Evolutionary conservation across 768 basidiomycete species (phyloP), one percentile per base, ranked within the genome.

Genomic region (Phaeotremella skinneri): DNA sequence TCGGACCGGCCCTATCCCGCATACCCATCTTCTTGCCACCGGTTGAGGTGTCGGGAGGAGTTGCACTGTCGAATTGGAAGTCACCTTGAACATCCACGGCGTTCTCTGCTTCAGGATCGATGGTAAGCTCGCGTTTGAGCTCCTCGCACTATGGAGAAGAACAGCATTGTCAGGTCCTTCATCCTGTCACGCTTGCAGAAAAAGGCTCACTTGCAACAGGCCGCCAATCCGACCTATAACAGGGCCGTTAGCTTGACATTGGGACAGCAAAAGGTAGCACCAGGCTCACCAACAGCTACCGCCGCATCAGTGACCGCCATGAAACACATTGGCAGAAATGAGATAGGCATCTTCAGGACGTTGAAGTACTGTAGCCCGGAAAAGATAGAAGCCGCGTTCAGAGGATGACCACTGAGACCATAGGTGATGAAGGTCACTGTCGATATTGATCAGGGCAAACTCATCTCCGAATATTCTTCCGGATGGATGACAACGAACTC

Each of bases 341-440:
- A 41, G 9, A 78, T 62, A 0, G 77, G 77, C 4, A 52, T 37
- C 32, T 67, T 62, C 43, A 77, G 64, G 21, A 77, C 64, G 58
- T 85, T 85, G 78, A 85, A 85, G 27, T 84, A 75, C 59, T 85
- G 84, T 21, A 86, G 72, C 4, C 82, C 81, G 3, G 80, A 77
- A 70, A 86, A 86, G 50, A 86, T 82, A 53, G 79, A 76, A 0
- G 84, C 82, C 2, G 84, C 73, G 58, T 82, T 80, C 29, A 86
- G 79, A 5, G 76, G 67, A 57, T 86, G 84, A 7, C 83, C 83
- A 29, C 78, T 82, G 17, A 87, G 72, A 1, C 81, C 79, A 65
- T 87, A 88, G 0, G 85, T 85, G 61, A 88, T 83, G 83, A 87
- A 70, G 1, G 74, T 66, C 32, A 76, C 71, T 73, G 34, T 2